Conservation (phyloP, 345 rosid species). For the Heritiera fomes region DNA sequence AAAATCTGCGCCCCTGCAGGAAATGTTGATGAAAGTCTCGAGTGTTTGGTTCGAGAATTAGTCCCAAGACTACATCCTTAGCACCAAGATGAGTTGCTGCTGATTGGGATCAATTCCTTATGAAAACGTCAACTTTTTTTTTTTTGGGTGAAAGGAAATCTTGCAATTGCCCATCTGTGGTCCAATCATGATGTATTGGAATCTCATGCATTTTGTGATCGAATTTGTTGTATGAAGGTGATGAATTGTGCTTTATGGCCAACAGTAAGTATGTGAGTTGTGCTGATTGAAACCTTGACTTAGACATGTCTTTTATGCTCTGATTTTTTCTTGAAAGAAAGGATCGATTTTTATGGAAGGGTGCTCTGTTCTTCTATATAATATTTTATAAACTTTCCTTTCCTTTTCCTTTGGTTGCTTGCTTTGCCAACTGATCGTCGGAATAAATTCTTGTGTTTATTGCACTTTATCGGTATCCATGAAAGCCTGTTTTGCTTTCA, state of each 20-base stretch:
- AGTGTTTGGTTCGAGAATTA: constrained; percentile 27
- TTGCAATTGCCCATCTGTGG: constrained; percentile 38
- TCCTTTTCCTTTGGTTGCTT: constrained; percentile 18
- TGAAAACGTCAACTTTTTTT: constrained; percentile 25
- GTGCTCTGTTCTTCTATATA: constrained; percentile 11
- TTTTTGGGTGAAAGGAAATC: constrained; percentile 22
- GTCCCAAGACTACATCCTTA: constrained; percentile 30
- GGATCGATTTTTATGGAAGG: constrained; percentile 39
- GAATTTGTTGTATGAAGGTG: constrained; percentile 46
- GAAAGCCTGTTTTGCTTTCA: constrained; percentile 50
- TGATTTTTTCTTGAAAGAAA: constrained; percentile 26
- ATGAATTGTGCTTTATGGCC: constrained; percentile 58
- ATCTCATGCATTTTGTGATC: constrained; percentile 41
- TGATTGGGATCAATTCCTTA: constrained; percentile 44
- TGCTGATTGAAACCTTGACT: constrained; percentile 55
- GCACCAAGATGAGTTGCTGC: constrained; percentile 44
- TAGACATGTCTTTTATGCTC: constrained; percentile 45
- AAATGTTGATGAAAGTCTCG: constrained; percentile 23
- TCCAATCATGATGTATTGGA: constrained; percentile 42
- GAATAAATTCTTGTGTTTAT: constrained; percentile 63
- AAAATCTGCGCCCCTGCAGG: constrained; percentile 25
- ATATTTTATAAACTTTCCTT: not conserved
- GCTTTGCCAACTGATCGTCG: constrained; percentile 39
- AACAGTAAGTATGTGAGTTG: constrained; percentile 47
- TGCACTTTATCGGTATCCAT: constrained; percentile 44